Conservation (phyloP, 768 basidiomycete genomes). For the Pisolithus marmoratus region DNA sequence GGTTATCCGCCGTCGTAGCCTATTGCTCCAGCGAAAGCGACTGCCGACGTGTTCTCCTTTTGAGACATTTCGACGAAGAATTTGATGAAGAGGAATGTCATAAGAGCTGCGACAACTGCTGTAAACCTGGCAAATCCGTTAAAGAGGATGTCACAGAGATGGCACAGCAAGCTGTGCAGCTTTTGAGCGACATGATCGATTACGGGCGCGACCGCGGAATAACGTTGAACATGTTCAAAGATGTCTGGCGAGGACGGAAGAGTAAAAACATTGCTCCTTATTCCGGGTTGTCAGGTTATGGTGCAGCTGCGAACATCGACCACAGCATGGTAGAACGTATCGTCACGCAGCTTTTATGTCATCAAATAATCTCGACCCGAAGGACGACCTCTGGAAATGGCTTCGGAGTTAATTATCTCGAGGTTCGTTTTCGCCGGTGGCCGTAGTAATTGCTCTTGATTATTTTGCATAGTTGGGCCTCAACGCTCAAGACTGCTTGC, state of each 20-base stretch:
- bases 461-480: slow-evolving; percentile 11
- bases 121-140: slow-evolving; percentile 38
- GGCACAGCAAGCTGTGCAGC: slow-evolving; percentile 49
- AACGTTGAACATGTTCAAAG: slow-evolving; percentile 54
- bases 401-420: slow-evolving; percentile 47
- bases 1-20: slow-evolving; percentile 62
- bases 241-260: slow-evolving; percentile 63
- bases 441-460: background rate
- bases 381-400: slow-evolving; percentile 44
- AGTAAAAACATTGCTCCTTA: slow-evolving; percentile 35
- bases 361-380: slow-evolving; percentile 44
- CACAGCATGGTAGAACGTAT: slow-evolving; percentile 59
- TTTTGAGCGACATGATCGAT: slow-evolving; percentile 45
- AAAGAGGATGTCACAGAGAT: slow-evolving; percentile 56
- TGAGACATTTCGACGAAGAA: slow-evolving; percentile 81
- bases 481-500: slow-evolving; percentile 17
- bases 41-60: slow-evolving; percentile 83
- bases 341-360: slow-evolving; percentile 48
- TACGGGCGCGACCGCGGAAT: slow-evolving; percentile 40
- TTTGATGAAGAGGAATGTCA: slow-evolving; percentile 67
- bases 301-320: slow-evolving; percentile 44
- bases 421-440: slow-evolving; percentile 29
- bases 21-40: slow-evolving; percentile 79
- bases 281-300: slow-evolving; percentile 47
- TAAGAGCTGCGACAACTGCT: slow-evolving; percentile 81